Percentiles rank a stretch among this genome's conserved stretches.
phyloP scores from a whole-genome alignment of 345 rosid species.

The Linum usitatissimum region DNA sequence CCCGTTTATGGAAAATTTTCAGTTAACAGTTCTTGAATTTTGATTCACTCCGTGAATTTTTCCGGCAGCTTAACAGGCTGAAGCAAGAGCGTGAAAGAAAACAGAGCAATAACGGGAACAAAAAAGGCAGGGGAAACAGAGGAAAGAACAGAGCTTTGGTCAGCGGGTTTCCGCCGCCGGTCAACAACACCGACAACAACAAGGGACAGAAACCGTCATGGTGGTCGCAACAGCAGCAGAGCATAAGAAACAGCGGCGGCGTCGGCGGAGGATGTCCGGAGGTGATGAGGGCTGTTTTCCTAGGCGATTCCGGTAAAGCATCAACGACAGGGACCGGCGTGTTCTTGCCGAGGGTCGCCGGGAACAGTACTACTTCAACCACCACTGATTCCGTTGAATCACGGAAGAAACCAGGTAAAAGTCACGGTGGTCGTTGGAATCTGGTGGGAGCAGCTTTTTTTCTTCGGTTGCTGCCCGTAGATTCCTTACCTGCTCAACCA shows the following conservation, averaged over 20 bases:
- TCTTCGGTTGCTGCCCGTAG: background rate
- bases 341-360: background rate
- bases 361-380: background rate
- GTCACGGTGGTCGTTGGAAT: background rate
- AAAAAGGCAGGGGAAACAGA: background rate
- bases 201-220: slow-evolving; percentile 11
- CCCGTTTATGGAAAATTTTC: background rate
- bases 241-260: background rate
- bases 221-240: slow-evolving; percentile 27
- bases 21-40: background rate
- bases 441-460: background rate
- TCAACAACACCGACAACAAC: background rate
- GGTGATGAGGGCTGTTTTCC: background rate
- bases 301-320: background rate
- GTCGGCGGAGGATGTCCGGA: background rate
- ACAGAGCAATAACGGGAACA: background rate
- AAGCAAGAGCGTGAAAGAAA: slow-evolving; percentile 29
- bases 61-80: slow-evolving; percentile 26
- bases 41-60: background rate
- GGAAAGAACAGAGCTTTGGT: slow-evolving; percentile 17
- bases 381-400: background rate
- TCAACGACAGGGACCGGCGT: background rate
- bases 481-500: background rate
- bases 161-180: background rate
- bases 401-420: slow-evolving; percentile 3